Evolutionary conservation across 345 rosid genomes (phyloP).

Genomic region (Arabidopsis arenosa): DNA sequence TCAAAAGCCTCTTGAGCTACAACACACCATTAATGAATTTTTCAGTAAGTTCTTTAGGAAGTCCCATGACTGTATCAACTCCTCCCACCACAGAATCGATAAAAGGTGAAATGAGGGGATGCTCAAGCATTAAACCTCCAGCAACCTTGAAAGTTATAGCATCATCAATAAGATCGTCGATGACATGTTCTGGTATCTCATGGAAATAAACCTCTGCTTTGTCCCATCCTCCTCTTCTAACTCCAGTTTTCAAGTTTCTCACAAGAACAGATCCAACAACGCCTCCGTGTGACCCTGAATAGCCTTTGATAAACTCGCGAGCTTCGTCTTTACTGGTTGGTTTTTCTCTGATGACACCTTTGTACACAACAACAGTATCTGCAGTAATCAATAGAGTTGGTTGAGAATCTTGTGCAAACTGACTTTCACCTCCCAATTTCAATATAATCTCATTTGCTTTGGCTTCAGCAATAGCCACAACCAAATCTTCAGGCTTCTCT

Average conservation of each 20-base stretch:
- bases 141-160: slow-evolving; percentile 71
- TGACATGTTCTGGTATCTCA: slow-evolving; percentile 81
- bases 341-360: slow-evolving; percentile 84
- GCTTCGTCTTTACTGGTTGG: slow-evolving; percentile 83
- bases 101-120: slow-evolving; percentile 77
- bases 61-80: slow-evolving; percentile 88
- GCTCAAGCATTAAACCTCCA: slow-evolving; percentile 89
- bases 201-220: slow-evolving; percentile 92
- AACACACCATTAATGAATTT: slow-evolving; percentile 65
- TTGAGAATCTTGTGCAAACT: slow-evolving; percentile 48
- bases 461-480: slow-evolving; percentile 85
- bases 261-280: slow-evolving; percentile 89
- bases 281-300: slow-evolving; percentile 82
- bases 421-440: slow-evolving; percentile 49
- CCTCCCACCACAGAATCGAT: slow-evolving; percentile 88
- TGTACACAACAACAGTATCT: slow-evolving; percentile 92
- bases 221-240: slow-evolving; percentile 81
- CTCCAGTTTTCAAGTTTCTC: slow-evolving; percentile 79
- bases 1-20: slow-evolving; percentile 18
- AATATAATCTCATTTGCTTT: slow-evolving; percentile 81
- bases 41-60: slow-evolving; percentile 77
- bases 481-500: slow-evolving; percentile 89
- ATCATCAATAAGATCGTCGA: slow-evolving; percentile 82
- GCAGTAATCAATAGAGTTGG: slow-evolving; percentile 80
- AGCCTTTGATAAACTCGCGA: slow-evolving; percentile 79